Evolutionary conservation across 2,329 filamentous ascomycete genomes (phyloP), one percentile per base, ranked within the genome.

Genomic region (Sarocladiaceae sp.): DNA sequence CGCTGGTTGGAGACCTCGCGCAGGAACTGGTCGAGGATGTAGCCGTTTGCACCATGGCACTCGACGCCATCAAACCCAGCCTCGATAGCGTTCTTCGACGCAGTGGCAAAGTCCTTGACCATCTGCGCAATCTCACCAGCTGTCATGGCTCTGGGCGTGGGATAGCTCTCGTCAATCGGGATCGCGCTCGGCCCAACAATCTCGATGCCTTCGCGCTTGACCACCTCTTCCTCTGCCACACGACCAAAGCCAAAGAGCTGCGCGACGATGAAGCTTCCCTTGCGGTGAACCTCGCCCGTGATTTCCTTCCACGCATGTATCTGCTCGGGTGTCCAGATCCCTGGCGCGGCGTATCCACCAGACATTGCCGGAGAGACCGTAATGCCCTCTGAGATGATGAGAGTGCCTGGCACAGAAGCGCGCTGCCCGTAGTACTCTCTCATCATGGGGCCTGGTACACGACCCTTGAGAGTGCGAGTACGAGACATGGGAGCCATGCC

Each of bases 21-120:
- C n/a, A 88, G 47, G 67, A 89, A 90, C 2, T 68, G 63, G 56
- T 81, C 78, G 0, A 89, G 63, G 1, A 91, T 71, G 58, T 89
- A 90, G 2, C 85, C 85, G 56, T 90, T 85, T 0, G 85, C 86
- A 50, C 73, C 76, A 65, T 90, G 86, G 44, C 90, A 78, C 61
- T 79, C 80, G n/a, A 85, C 46, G n/a, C 51, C 53, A 55, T 88
- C 83, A 33, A 83, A 82, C 0, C 85, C 85, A 1, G 76, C 79
- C 21, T 70, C 66, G 2, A 87, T 60, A 1, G 83, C 73, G 12
- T 78, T 66, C 51, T 70, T 65, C 0, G 71, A 65, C 1, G 70
- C 72, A 0, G 68, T 72, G 1, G 69, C 73, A 63, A 75, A 88
- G 3, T 77, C 76, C 4, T 58, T 57, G 61, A 85, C 83, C 50